These are phyloP conservation scores for Teratosphaeria nubilosa DNA, from an alignment of 2,329 filamentous ascomycete species.

Conservation along the genomic window DNA sequence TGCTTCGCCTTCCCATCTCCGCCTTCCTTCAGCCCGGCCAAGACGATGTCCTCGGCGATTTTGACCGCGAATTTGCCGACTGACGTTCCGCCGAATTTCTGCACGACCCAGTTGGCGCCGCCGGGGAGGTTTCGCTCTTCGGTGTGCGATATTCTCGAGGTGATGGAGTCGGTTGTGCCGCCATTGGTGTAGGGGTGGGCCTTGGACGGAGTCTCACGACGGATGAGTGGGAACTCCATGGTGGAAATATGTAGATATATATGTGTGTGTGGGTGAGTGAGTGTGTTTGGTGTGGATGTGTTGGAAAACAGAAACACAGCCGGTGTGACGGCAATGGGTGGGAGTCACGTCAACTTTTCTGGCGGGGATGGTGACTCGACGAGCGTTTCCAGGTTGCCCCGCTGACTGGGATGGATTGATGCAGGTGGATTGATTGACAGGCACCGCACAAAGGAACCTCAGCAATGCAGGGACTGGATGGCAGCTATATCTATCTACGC, in stretches of 20 bases:
- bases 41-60: slow-evolving; percentile 52
- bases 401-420: neutral
- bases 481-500: neutral
- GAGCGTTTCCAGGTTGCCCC: neutral
- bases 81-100: slow-evolving; percentile 92
- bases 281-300: neutral
- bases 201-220: slow-evolving; percentile 3
- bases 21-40: slow-evolving; percentile 42
- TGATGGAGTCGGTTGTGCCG: neutral
- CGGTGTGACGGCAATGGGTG: neutral
- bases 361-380: neutral
- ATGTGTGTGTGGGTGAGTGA: neutral
- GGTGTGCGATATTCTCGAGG: slow-evolving; percentile 27
- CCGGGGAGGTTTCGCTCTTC: slow-evolving; percentile 40
- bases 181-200: neutral
- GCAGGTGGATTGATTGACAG: neutral
- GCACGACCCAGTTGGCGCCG: slow-evolving; percentile 62
- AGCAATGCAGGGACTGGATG: neutral
- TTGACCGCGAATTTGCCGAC: slow-evolving; percentile 79
- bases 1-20: slow-evolving; percentile 30
- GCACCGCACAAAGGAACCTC: neutral
- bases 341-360: neutral
- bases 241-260: neutral
- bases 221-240: slow-evolving; percentile 8
- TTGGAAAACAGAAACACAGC: neutral